phyloP scores from a whole-genome alignment of 23 red algal genomes.

The Gracilaria caudata region DNA sequence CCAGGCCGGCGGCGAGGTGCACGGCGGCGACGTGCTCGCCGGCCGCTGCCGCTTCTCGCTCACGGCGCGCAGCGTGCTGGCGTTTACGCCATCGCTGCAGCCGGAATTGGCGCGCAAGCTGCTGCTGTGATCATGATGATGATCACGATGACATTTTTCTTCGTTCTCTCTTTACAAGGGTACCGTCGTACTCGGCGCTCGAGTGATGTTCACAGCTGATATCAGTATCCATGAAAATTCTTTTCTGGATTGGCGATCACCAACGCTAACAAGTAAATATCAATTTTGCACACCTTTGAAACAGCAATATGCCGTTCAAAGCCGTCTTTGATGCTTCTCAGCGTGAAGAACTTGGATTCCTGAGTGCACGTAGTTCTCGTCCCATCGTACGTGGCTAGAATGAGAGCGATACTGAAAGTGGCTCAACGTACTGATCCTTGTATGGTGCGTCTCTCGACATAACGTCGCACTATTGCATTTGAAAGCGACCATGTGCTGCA shows the following conservation, averaged over 20 bases:
- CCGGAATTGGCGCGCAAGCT: too few relatives aligned
- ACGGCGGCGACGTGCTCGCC: background rate
- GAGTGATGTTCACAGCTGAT: too few relatives aligned
- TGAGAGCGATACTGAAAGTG: conserved; percentile 97
- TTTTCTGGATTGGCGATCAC: too few relatives aligned
- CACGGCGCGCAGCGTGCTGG: conserved; percentile 2
- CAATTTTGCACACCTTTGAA: too few relatives aligned
- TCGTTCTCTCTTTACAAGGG: too few relatives aligned
- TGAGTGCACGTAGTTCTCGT: conserved; percentile 96
- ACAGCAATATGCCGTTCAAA: background rate
- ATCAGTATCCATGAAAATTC: too few relatives aligned
- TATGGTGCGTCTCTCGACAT: conserved; percentile 91
- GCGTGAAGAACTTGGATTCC: conserved; percentile 91
- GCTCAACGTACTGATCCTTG: conserved; percentile 96
- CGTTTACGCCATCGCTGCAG: conserved; percentile 25
- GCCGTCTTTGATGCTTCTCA: conserved; percentile 41
- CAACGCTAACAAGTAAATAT: background rate
- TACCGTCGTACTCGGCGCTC: too few relatives aligned
- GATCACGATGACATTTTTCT: too few relatives aligned
- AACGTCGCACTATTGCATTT: conserved; percentile 97
- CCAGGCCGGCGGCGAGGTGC: conserved; percentile 80
- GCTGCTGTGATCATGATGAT: too few relatives aligned
- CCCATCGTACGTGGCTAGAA: conserved; percentile 95
- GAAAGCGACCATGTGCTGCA: conserved; percentile 86
- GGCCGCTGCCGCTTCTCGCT: background rate